A percentile compares a stretch with the other conserved stretches of the same genome.
These are phyloP conservation scores for Phaeoacremonium minimum DNA, from an alignment of 2,329 filamentous ascomycete genomes.

Conservation along the genomic window DNA sequence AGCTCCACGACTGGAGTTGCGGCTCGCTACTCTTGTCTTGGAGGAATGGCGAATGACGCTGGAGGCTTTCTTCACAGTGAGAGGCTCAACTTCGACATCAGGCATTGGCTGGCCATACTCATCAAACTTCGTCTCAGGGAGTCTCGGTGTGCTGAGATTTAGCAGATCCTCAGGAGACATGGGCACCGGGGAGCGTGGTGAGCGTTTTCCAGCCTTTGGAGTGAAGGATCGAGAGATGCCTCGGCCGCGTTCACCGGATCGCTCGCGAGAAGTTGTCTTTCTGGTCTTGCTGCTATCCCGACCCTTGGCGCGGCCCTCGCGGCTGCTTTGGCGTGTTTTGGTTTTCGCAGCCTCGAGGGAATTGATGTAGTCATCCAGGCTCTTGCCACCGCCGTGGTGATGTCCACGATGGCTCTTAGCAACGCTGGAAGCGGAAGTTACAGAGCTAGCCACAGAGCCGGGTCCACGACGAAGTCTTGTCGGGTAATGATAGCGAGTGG, in stretches of 20 bases:
- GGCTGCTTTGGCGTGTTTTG: conserved; percentile 51
- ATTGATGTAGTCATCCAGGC: conserved; percentile 79
- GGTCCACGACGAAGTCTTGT: conserved; percentile 47
- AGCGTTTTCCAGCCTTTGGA: conserved; percentile 72
- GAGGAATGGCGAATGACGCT: conserved; percentile 24
- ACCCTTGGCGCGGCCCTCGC: conserved; percentile 37
- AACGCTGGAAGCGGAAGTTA: conserved; percentile 51
- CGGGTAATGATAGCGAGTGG: conserved; percentile 52
- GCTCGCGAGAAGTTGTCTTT: conserved; percentile 49
- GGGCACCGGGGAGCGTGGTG: conserved; percentile 85
- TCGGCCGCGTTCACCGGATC: conserved; percentile 68
- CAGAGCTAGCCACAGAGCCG: conserved; percentile 52
- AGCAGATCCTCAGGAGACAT: conserved; percentile 89
- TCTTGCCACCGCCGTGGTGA: conserved; percentile 52
- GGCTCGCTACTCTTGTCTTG: conserved; percentile 31
- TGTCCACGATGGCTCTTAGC: conserved; percentile 46
- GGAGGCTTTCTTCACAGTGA: conserved; percentile 38
- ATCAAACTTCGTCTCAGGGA: conserved; percentile 17
- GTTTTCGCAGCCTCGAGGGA: conserved; percentile 74
- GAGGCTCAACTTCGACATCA: conserved; percentile 30
- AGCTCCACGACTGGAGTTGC: conserved; percentile 43
- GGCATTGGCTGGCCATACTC: conserved; percentile 19
- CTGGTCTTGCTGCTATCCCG: conserved; percentile 45
- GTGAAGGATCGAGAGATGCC: conserved; percentile 58
- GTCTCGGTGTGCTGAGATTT: conserved; percentile 49